phyloP scores from a whole-genome alignment of 2,329 filamentous ascomycete genomes.

The Nothophaeocryptopus gaeumannii region DNA sequence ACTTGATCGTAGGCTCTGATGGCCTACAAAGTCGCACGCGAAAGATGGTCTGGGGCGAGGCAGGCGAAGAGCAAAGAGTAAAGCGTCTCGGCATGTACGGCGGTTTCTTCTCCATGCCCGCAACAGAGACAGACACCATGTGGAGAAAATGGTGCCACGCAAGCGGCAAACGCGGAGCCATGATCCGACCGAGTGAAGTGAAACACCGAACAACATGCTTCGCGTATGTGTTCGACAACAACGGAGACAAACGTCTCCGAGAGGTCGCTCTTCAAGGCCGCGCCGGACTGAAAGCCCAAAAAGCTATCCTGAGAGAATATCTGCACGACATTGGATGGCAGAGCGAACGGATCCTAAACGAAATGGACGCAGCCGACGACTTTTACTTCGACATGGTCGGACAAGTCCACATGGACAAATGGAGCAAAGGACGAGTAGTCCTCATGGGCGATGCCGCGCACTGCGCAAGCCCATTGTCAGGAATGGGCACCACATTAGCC shows the following conservation, averaged over 20 bases:
- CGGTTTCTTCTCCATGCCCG: conserved; percentile 34
- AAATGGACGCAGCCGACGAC: conserved; percentile 31
- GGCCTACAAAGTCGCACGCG: conserved; percentile 31
- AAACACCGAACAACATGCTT: conserved; percentile 26
- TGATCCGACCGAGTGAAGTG: conserved; percentile 30
- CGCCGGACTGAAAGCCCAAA: conserved; percentile 24
- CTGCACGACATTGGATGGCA: conserved; percentile 32
- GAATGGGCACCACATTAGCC: conserved; percentile 37
- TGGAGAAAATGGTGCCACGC: conserved; percentile 35
- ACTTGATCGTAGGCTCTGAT: conserved; percentile 35
- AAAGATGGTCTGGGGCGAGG: conserved; percentile 25
- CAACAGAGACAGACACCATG: conserved; percentile 21
- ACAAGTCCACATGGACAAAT: conserved; percentile 32
- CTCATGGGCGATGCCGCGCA: conserved; percentile 34
- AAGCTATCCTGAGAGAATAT: conserved; percentile 28
- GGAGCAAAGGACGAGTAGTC: conserved; percentile 32
- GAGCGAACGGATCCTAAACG: conserved; percentile 24
- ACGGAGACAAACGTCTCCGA: conserved; percentile 21
- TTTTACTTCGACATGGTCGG: conserved; percentile 35
- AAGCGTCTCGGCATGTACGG: conserved; percentile 29
- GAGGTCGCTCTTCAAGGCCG: conserved; percentile 19
- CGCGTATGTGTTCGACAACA: conserved; percentile 25
- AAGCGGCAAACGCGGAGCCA: conserved; percentile 28
- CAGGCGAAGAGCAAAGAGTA: conserved; percentile 19
- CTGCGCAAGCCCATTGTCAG: conserved; percentile 32